These are phyloP conservation scores for Albugo candida DNA, from an alignment of 352 stramenopile species.

Conservation along the genomic window DNA sequence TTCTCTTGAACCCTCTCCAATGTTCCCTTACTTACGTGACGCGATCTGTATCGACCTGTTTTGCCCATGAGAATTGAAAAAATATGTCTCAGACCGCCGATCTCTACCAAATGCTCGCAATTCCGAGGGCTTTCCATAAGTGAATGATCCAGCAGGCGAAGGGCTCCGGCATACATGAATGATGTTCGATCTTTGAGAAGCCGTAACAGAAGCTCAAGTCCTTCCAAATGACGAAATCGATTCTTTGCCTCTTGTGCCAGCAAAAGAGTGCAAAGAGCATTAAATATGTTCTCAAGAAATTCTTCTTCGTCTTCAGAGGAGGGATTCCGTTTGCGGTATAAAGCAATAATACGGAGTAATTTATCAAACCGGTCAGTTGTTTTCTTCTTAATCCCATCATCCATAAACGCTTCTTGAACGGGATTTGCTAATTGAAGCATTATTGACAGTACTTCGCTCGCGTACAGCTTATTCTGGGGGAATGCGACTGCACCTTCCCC, in stretches of 20 bases:
- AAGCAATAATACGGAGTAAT: conserved; percentile 75
- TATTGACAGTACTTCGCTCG: conserved; percentile 72
- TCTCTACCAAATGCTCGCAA: conserved; percentile 46
- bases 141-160: conserved; percentile 38
- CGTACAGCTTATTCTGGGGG: conserved; percentile 66
- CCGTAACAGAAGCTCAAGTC: conserved; percentile 83
- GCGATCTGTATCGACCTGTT: conserved; percentile 10
- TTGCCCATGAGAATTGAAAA: conserved; percentile 66
- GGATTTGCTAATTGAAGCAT: conserved; percentile 47
- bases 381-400: conserved; percentile 6
- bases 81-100: conserved; percentile 33
- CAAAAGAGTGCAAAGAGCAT: conserved; percentile 69
- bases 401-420: conserved; percentile 13
- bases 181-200: conserved; percentile 79
- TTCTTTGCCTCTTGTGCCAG: conserved; percentile 20
- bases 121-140: conserved; percentile 35
- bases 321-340: conserved; percentile 78
- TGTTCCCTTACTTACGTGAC: conserved; percentile 7
- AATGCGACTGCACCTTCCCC: conserved; percentile 6
- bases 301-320: conserved; percentile 72
- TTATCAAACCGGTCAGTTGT: conserved; percentile 74
- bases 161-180: conserved; percentile 29
- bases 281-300: conserved; percentile 86
- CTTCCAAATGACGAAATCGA: conserved; percentile 57
- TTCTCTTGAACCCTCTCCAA: conserved; percentile 13